Base-by-base conservation (phyloP, 2,329 filamentous ascomycete genomes). In the Fusarium subglutinans region DNA sequence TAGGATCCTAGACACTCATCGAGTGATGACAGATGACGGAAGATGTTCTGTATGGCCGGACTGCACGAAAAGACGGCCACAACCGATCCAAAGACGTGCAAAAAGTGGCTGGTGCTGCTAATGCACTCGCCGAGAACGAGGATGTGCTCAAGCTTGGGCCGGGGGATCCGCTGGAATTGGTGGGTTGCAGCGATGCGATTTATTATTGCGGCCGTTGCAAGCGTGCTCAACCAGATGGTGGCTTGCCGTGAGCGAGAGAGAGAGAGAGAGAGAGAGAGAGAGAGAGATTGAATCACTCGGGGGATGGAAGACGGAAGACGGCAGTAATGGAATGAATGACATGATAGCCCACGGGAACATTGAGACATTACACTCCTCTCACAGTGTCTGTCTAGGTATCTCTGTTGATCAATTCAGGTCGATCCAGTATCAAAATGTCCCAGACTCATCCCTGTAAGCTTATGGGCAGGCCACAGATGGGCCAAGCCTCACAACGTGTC, bases 21-120 rank as follows among this genome's bases (percentile, higher is more conserved):
- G 60, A 66, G 63, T 72, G 75, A 74, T 77, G 61, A 51, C 63
- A 68, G 70, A 74, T 73, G 70, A 75, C 63, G 73, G 73, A 77
- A 62, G 72, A 70, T 53, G 65, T 51, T 51, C 54, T 66, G 65
- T 48, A 64, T 64, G 61, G 61, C 74, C 66, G 64, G 53, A 68
- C 66, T 64, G 57, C 60, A 72, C 62, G 66, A 68, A 63, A 55
- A 70, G 60, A 66, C 64, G 65, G 68, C 50, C 50, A 53, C 56
- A 57, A 57, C 66, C 61, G 63, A 65, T 56, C 63, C 57, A 76
- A 66, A 70, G 48, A 63, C 33, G 56, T 47, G 45, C 43, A 50
- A 51, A 51, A 70, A 60, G 66, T 70, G 69, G 54, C 73, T 75
- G 60, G 69, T 63, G 69, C 55, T 58, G 24, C 60, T 66, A 38